Percentiles rank a stretch among this genome's conserved stretches.
Evolutionary conservation across 495 filamentous ascomycete genomes (phyloP).

Genomic region (Penicillium bialowiezense): DNA sequence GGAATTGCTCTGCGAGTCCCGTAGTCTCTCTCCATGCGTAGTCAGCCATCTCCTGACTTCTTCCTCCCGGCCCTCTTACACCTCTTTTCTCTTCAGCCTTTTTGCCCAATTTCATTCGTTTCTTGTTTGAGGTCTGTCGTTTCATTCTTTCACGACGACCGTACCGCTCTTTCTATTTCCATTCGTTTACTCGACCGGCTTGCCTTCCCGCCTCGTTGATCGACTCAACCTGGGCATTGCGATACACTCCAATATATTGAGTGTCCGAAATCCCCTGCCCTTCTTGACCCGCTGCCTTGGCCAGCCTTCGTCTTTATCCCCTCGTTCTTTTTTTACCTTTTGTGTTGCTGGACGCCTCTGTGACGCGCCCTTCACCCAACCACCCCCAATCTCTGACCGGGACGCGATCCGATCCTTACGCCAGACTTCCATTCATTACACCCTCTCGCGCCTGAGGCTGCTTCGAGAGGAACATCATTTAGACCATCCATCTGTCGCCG

Average conservation of each 20-base stretch:
- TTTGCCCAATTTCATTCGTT: conserved; percentile 22
- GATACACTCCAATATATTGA: conserved; percentile 15
- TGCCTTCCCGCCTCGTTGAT: conserved; percentile 25
- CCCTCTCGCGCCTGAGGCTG: conserved; percentile 45
- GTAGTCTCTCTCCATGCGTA: conserved; percentile 9
- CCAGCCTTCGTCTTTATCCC: conserved; percentile 34
- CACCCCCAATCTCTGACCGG: conserved; percentile 29
- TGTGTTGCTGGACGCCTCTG: conserved; percentile 35
- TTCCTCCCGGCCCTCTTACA: conserved; percentile 19
- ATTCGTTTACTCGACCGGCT: conserved; percentile 30
- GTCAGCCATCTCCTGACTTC: conserved; percentile 35
- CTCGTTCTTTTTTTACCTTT: conserved; percentile 14
- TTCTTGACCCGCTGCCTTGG: conserved; percentile 41
- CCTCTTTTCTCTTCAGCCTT: conserved; percentile 23
- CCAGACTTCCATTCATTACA: conserved; percentile 34
- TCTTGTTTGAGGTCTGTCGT: conserved; percentile 35
- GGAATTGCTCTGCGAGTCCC: background rate
- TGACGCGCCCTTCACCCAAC: conserved; percentile 39
- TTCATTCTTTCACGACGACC: conserved; percentile 45
- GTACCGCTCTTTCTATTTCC: conserved; percentile 25
- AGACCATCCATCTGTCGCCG: conserved; percentile 34
- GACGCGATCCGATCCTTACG: conserved; percentile 20
- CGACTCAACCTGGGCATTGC: conserved; percentile 28
- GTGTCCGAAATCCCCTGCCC: conserved; percentile 11
- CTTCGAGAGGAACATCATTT: conserved; percentile 29